phyloP scores from a whole-genome alignment of 345 rosid species.

The Syzygium jambos region DNA sequence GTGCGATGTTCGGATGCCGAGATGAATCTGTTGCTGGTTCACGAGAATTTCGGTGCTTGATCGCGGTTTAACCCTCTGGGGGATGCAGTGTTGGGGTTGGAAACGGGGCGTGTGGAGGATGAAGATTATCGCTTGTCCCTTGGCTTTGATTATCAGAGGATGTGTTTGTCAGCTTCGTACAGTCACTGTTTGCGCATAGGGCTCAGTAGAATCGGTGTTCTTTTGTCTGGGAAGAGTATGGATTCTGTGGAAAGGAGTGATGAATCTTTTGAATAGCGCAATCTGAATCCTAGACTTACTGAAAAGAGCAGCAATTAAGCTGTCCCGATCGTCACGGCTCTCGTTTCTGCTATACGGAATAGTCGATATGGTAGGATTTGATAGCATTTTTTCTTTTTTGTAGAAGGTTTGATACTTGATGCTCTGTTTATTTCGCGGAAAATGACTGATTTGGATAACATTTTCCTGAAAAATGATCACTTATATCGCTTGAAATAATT shows the following conservation, averaged over 20 bases:
- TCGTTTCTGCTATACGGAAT: background rate
- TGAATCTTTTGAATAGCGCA: background rate
- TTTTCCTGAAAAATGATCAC: too few relatives aligned
- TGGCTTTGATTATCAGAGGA: background rate
- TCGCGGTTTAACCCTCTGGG: background rate
- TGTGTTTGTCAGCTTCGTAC: background rate
- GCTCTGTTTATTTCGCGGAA: too few relatives aligned
- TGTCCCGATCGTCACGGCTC: background rate
- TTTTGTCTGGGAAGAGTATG: background rate
- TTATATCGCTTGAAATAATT: too few relatives aligned
- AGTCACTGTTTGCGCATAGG: background rate
- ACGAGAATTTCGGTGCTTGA: background rate
- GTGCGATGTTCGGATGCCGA: background rate
- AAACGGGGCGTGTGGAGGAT: background rate
- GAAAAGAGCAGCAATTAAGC: background rate
- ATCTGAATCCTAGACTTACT: background rate
- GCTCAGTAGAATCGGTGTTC: background rate
- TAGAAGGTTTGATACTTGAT: background rate
- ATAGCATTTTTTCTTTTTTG: background rate
- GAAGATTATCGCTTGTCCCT: background rate
- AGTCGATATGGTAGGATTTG: background rate
- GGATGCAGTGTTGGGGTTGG: background rate
- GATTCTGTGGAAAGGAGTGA: background rate
- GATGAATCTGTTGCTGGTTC: background rate
- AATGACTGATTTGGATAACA: too few relatives aligned